A percentile compares a stretch with the other conserved stretches of the same genome.
Evolutionary conservation across 306 rosid species (phyloP).

Genomic region (Purshia tridentata): DNA sequence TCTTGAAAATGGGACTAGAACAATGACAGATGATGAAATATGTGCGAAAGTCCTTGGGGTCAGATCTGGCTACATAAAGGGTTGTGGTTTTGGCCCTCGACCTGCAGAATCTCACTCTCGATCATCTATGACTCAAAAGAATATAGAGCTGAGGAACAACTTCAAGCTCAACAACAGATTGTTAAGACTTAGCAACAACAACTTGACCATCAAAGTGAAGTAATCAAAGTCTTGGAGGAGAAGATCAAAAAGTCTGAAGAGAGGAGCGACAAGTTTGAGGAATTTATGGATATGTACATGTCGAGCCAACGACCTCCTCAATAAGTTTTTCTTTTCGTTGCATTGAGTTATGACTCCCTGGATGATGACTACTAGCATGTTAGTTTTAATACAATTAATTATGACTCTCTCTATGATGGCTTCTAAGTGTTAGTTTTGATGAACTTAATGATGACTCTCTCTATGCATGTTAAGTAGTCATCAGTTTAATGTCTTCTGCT

Average conservation of each 20-base stretch:
- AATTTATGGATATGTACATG: too few species aligned
- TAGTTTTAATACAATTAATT: too few species aligned
- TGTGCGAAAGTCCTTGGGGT: neutral
- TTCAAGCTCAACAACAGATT: neutral
- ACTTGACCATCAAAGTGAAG: neutral
- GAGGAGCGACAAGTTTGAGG: too few species aligned
- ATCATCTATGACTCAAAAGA: neutral
- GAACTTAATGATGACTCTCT: too few species aligned
- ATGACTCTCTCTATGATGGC: too few species aligned
- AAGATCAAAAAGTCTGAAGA: neutral
- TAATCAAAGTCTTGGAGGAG: neutral
- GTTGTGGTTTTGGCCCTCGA: neutral
- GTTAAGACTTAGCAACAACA: neutral
- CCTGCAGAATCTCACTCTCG: neutral
- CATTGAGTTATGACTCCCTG: too few species aligned
- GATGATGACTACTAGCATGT: too few species aligned
- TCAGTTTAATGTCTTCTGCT: too few species aligned
- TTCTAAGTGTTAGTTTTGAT: too few species aligned
- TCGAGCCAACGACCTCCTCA: too few species aligned
- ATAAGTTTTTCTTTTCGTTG: conserved; percentile 28
- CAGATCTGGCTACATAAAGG: neutral
- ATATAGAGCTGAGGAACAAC: neutral
- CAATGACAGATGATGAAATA: neutral
- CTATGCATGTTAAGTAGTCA: too few species aligned
- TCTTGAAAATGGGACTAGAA: neutral